phyloP scores from a whole-genome alignment of 345 rosid species.

The Cochlearia excelsa region DNA sequence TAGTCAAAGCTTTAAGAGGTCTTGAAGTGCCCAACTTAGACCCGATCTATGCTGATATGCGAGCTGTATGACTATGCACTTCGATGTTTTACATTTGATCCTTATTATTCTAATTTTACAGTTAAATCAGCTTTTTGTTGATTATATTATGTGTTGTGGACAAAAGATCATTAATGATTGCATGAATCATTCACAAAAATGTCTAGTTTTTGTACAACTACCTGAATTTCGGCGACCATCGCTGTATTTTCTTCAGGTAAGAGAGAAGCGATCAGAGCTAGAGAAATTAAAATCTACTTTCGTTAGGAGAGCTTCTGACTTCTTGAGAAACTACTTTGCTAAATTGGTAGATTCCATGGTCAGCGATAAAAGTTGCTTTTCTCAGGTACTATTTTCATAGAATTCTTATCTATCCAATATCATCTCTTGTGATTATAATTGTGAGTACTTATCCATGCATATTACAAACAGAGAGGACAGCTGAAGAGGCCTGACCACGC shows the following conservation, averaged over 20 bases:
- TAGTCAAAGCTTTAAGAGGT: constrained; percentile 71
- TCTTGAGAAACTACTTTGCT: constrained; percentile 90
- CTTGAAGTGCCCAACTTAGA: constrained; percentile 86
- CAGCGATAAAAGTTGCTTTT: constrained; percentile 95
- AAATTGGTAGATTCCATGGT: constrained; percentile 99
- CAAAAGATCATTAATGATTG: constrained; percentile 15
- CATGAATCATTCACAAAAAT: neutral
- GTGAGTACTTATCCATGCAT: constrained; percentile 24
- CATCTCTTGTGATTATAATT: constrained; percentile 13
- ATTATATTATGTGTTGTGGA: neutral
- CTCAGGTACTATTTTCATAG: constrained; percentile 58
- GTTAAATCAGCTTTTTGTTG: neutral
- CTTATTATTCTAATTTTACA: neutral
- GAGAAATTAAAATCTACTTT: constrained; percentile 72
- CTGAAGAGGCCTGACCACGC: constrained; percentile 99
- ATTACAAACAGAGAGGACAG: constrained; percentile 78
- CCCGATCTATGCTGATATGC: constrained; percentile 71
- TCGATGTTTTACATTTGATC: constrained; percentile 4
- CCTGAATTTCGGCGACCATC: constrained; percentile 22
- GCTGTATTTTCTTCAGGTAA: constrained; percentile 50
- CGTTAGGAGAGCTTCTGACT: constrained; percentile 92
- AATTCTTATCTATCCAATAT: constrained; percentile 5
- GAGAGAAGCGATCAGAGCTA: constrained; percentile 83
- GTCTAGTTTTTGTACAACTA: constrained; percentile 15
- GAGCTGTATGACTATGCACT: constrained; percentile 60